These are phyloP conservation scores for Blastocladiella britannica DNA, from an alignment of 192 early-diverging fungal genomes.

Conservation along the genomic window DNA sequence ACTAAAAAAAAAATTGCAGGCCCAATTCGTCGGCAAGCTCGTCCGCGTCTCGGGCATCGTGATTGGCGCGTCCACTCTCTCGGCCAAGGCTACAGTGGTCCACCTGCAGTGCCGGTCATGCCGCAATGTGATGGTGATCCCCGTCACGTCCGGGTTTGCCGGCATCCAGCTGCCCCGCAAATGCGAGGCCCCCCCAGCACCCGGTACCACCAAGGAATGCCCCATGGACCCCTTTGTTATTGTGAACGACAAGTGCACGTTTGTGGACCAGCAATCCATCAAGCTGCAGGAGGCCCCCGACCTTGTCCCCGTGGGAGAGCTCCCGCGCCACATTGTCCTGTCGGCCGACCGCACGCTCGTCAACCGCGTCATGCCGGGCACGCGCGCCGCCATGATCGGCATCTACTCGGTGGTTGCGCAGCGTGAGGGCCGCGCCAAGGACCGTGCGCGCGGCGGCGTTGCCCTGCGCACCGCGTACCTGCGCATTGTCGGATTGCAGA, in stretches of 20 bases:
- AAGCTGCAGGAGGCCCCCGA: conserved; percentile 96
- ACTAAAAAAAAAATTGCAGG: too few relatives aligned
- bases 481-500: conserved; percentile 75
- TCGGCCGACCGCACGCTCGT: conserved; percentile 75
- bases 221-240: conserved; percentile 83
- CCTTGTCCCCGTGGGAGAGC: conserved; percentile 91
- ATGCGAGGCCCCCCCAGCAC: conserved; percentile 39
- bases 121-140: conserved; percentile 55
- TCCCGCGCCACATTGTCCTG: conserved; percentile 82
- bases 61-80: conserved; percentile 70
- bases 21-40: conserved; percentile 68
- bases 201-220: conserved; percentile 29
- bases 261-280: conserved; percentile 89
- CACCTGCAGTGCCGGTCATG: conserved; percentile 78
- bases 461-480: conserved; percentile 87
- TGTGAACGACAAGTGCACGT: conserved; percentile 83
- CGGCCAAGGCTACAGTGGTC: conserved; percentile 71
- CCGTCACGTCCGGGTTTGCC: conserved; percentile 64
- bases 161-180: conserved; percentile 65
- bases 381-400: conserved; percentile 76
- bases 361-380: conserved; percentile 82
- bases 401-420: conserved; percentile 85
- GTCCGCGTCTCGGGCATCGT: conserved; percentile 91
- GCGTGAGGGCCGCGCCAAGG: conserved; percentile 15
- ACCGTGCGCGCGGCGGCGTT: conserved; percentile 56